phyloP scores from a whole-genome alignment of 1,139 yeast species.

The Spathaspora sp. region DNA sequence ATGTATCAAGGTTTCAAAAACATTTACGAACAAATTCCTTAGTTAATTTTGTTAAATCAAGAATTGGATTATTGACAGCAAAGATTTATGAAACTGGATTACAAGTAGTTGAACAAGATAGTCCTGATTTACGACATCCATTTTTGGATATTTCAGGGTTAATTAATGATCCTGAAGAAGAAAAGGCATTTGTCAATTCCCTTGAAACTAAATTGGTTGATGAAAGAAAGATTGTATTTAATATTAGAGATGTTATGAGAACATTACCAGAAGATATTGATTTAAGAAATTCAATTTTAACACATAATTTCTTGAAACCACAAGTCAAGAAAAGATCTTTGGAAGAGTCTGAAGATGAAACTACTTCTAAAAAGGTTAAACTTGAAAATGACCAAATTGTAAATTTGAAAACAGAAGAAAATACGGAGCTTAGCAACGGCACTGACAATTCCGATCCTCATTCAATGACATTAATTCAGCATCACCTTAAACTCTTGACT shows the following conservation, averaged over 20 bases:
- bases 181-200: slow-evolving; percentile 23
- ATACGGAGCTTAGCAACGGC: slow-evolving; percentile 6
- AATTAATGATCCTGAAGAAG: slow-evolving; percentile 43
- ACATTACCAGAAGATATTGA: slow-evolving; percentile 45
- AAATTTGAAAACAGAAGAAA: slow-evolving; percentile 13
- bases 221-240: slow-evolving; percentile 43
- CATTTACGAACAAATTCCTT: slow-evolving; percentile 65
- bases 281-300: slow-evolving; percentile 49
- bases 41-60: slow-evolving; percentile 59
- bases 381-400: slow-evolving; percentile 31
- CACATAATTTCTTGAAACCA: slow-evolving; percentile 36
- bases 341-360: slow-evolving; percentile 18
- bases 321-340: slow-evolving; percentile 26
- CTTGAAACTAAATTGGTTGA: slow-evolving; percentile 40
- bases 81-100: slow-evolving; percentile 63
- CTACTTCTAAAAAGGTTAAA: slow-evolving; percentile 39
- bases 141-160: slow-evolving; percentile 37
- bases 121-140: slow-evolving; percentile 41
- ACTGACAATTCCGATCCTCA: slow-evolving; percentile 16
- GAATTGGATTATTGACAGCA: slow-evolving; percentile 71
- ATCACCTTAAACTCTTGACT: slow-evolving; percentile 55
- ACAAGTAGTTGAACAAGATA: slow-evolving; percentile 53
- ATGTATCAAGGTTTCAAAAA: slow-evolving; percentile 67
- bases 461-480: slow-evolving; percentile 31
- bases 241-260: slow-evolving; percentile 53